Percentiles rank a stretch among this genome's conserved stretches.
These are phyloP conservation scores for Syncephalastrum sp. DNA, from an alignment of 371 early-diverging fungal species.

Conservation along the genomic window DNA sequence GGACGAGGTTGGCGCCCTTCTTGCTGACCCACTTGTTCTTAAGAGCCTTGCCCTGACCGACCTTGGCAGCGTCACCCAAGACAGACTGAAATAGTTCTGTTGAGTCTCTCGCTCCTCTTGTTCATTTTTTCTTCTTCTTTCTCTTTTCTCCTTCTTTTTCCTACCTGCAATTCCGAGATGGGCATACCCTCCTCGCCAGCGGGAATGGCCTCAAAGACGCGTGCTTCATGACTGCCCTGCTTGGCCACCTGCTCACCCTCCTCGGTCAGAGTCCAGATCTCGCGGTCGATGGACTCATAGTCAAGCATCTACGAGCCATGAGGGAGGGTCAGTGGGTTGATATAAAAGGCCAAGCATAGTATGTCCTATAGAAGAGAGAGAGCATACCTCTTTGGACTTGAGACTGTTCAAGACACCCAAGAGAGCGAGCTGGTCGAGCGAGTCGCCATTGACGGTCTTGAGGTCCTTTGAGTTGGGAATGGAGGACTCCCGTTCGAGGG, in stretches of 20 bases:
- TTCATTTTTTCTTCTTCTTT: neutral
- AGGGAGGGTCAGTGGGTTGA: neutral
- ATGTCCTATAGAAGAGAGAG: neutral
- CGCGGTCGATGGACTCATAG: slow-evolving; percentile 78
- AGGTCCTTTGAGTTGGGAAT: slow-evolving; percentile 69
- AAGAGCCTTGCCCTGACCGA: slow-evolving; percentile 95
- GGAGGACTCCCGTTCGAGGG: slow-evolving; percentile 59
- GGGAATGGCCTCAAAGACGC: slow-evolving; percentile 90
- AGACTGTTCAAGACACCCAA: slow-evolving; percentile 87
- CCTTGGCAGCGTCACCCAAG: slow-evolving; percentile 79
- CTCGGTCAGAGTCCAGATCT: slow-evolving; percentile 78
- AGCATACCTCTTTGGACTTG: slow-evolving; percentile 80
- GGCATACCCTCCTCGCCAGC: slow-evolving; percentile 78
- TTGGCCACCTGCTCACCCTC: slow-evolving; percentile 88
- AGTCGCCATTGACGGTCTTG: slow-evolving; percentile 48
- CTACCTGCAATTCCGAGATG: slow-evolving; percentile 78
- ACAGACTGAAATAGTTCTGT: slow-evolving; percentile 21
- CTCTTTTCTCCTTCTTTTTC: neutral
- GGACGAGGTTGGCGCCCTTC: slow-evolving; percentile 68
- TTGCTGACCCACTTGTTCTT: slow-evolving; percentile 97
- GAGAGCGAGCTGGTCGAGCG: slow-evolving; percentile 68
- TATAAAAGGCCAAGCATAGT: neutral
- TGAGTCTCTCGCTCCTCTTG: neutral
- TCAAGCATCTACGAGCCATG: slow-evolving; percentile 67
- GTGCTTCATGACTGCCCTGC: slow-evolving; percentile 92